Evolutionary conservation across 345 rosid genomes (phyloP).

Genomic region (Sapria himalayana): DNA sequence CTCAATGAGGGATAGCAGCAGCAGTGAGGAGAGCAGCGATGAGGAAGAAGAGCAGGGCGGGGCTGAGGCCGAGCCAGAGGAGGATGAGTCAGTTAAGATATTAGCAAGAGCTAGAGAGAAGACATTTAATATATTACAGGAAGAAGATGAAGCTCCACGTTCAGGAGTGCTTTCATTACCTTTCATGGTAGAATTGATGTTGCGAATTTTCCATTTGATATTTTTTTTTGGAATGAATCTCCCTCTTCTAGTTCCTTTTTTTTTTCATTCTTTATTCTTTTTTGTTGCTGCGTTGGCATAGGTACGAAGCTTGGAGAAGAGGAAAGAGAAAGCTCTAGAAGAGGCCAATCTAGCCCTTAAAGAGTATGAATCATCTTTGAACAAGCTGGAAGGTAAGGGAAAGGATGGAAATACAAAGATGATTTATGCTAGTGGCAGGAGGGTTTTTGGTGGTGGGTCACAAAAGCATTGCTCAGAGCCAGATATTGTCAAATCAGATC

Average conservation of each 20-base stretch:
- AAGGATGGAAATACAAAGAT: slow-evolving; percentile 18
- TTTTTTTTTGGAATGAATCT: background rate
- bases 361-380: slow-evolving; percentile 38
- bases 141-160: slow-evolving; percentile 36
- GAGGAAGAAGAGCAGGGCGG: slow-evolving; percentile 30
- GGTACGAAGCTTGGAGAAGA: slow-evolving; percentile 63
- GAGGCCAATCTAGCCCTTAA: slow-evolving; percentile 64
- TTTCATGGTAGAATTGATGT: slow-evolving; percentile 57
- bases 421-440: slow-evolving; percentile 38
- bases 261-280: slow-evolving; percentile 3
- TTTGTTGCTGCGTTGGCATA: slow-evolving; percentile 12
- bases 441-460: slow-evolving; percentile 49
- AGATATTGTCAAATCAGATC: slow-evolving; percentile 17
- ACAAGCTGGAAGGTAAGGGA: slow-evolving; percentile 25
- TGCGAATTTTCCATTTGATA: background rate
- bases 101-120: slow-evolving; percentile 50
- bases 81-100: slow-evolving; percentile 32
- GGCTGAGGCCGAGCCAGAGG: slow-evolving; percentile 23
- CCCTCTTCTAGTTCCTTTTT: too few species aligned
- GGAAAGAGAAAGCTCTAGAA: slow-evolving; percentile 41
- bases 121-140: slow-evolving; percentile 43
- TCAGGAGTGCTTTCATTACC: slow-evolving; percentile 79
- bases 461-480: slow-evolving; percentile 19
- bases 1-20: slow-evolving; percentile 37
- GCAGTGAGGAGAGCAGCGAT: slow-evolving; percentile 42